Evolutionary conservation across 208 protist species (phyloP).

Genomic region (Perkinsela sp.): DNA sequence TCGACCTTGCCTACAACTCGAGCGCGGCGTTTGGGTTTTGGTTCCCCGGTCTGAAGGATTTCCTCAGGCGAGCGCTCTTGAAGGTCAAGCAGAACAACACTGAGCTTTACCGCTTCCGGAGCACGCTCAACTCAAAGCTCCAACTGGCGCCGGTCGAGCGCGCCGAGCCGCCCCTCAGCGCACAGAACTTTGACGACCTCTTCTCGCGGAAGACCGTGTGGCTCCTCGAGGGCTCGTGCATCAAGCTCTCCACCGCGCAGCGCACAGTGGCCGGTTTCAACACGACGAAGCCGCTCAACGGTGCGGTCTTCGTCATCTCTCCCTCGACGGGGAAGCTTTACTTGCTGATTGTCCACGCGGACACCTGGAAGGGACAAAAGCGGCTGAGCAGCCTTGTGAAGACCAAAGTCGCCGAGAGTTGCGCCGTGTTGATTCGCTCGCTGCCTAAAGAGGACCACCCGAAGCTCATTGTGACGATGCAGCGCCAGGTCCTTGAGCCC

Average conservation of each 20-base stretch:
- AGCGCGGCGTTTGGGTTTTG: constrained; percentile 94
- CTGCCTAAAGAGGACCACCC: constrained; percentile 95
- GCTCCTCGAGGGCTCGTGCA: constrained; percentile 98
- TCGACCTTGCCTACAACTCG: constrained; percentile 99
- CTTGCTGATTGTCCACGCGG: constrained; percentile 98
- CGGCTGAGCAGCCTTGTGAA: constrained; percentile 97
- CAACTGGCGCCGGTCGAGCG: constrained; percentile 97
- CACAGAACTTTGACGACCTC: constrained; percentile 94
- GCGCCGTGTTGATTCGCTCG: constrained; percentile 92
- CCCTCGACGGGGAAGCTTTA: constrained; percentile 95
- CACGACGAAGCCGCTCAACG: constrained; percentile 86
- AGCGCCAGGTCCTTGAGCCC: constrained; percentile 76
- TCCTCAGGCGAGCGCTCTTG: constrained; percentile 85
- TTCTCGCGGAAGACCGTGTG: constrained; percentile 98
- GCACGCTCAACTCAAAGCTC: constrained; percentile 95
- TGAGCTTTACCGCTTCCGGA: constrained; percentile 93
- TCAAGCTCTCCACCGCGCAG: constrained; percentile 98
- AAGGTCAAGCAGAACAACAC: constrained; percentile 99
- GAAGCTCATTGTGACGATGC: constrained; percentile 94
- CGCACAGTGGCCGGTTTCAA: constrained; percentile 96
- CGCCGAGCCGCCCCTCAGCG: constrained; percentile 93
- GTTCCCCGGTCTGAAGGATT: constrained; percentile 86
- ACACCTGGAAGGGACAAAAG: constrained; percentile 97
- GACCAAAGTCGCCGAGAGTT: constrained; percentile 98
- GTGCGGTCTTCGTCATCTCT: constrained; percentile 98